phyloP scores from a whole-genome alignment of 768 basidiomycete species.

The Mycena polygramma region DNA sequence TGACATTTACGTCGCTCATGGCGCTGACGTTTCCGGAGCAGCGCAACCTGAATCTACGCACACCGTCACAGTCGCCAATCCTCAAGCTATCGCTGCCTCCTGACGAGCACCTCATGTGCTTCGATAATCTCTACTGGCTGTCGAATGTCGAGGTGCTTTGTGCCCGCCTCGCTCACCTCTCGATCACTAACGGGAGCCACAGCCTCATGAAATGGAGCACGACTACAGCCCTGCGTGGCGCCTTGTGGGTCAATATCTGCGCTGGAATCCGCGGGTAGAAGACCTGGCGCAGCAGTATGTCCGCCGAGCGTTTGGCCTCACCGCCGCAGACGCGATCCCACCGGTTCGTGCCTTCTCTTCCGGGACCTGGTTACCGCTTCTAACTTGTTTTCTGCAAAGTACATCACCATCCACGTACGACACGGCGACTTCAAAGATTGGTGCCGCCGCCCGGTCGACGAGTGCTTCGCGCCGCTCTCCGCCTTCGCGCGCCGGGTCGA shows the following conservation, averaged over 20 bases:
- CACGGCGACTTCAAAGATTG: conserved; percentile 49
- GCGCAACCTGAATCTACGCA: conserved; percentile 10
- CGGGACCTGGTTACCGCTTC: too few species aligned
- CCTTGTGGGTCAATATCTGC: conserved; percentile 48
- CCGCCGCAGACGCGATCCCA: conserved; percentile 41
- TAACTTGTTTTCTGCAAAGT: conserved; percentile 41
- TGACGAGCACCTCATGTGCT: conserved; percentile 41
- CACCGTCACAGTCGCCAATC: conserved; percentile 32
- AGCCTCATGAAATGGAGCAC: conserved; percentile 30
- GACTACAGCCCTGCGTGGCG: conserved; percentile 51
- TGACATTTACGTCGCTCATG: conserved; percentile 40
- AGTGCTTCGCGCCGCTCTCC: conserved; percentile 48
- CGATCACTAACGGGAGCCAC: too few species aligned
- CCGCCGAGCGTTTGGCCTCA: conserved; percentile 41
- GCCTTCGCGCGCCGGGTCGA: conserved; percentile 46
- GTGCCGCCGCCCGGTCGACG: conserved; percentile 45
- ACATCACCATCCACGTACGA: conserved; percentile 54
- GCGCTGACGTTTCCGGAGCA: conserved; percentile 38
- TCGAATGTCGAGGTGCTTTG: conserved; percentile 28
- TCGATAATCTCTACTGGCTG: conserved; percentile 43
- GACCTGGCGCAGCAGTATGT: conserved; percentile 43
- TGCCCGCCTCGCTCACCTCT: conserved; percentile 33
- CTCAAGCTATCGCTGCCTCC: conserved; percentile 35
- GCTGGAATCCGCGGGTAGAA: conserved; percentile 44
- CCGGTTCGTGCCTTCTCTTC: conserved; percentile 21